phyloP scores from a whole-genome alignment of 2,329 filamentous ascomycete species.

The Paramyrothecium roridum region DNA sequence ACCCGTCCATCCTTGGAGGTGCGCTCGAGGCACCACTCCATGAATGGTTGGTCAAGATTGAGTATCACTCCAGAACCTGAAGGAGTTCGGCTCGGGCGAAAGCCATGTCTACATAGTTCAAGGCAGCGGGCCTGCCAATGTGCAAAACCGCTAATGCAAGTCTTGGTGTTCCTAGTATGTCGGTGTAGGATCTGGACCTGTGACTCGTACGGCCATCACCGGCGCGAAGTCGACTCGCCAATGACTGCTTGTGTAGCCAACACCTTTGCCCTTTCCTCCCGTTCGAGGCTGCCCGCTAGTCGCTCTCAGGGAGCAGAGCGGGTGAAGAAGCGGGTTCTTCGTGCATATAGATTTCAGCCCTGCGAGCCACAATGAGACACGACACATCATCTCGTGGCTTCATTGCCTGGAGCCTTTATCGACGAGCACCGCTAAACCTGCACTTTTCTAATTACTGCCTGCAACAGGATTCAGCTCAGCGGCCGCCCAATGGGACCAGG shows the following conservation, averaged over 20 bases:
- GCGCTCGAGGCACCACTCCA: conserved; percentile 12
- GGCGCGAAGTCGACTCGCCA: background rate
- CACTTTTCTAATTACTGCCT: background rate
- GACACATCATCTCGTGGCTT: background rate
- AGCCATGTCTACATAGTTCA: background rate
- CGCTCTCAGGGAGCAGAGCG: too few species aligned
- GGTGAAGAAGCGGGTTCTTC: too few species aligned
- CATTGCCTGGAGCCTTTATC: background rate
- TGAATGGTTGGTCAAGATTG: conserved; percentile 8
- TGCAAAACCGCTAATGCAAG: background rate
- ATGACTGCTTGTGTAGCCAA: background rate
- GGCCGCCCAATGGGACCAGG: too few species aligned
- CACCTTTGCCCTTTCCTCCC: too few species aligned
- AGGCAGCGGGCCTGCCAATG: background rate
- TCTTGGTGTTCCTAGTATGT: background rate
- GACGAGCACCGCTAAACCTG: background rate
- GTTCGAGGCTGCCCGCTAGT: too few species aligned
- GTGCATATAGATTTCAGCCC: background rate
- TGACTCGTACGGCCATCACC: background rate
- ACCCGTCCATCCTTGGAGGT: background rate
- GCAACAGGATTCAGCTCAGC: background rate
- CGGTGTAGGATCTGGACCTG: background rate
- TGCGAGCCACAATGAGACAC: background rate
- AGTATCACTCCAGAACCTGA: background rate
- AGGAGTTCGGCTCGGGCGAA: background rate